Evolutionary conservation across 2,329 filamentous ascomycete genomes (phyloP).

Genomic region (Endothia cerciana): DNA sequence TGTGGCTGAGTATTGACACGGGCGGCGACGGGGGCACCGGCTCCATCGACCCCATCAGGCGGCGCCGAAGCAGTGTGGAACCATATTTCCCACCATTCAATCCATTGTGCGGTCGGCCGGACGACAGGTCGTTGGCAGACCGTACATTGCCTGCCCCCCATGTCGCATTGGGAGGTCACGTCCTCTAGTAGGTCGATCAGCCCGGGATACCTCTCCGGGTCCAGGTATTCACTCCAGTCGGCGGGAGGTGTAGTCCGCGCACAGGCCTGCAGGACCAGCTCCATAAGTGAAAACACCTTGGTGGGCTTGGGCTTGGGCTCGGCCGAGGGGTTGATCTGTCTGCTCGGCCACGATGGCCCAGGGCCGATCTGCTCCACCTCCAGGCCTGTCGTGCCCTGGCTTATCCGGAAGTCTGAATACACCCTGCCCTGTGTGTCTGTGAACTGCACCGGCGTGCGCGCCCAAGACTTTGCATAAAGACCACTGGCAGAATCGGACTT

Average conservation of each 20-base stretch:
- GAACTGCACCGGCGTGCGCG: constrained; percentile 32
- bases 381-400: constrained; percentile 19
- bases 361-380: constrained; percentile 26
- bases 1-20: constrained; percentile 23
- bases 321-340: constrained; percentile 6
- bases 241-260: constrained; percentile 47
- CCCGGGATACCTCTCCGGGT: constrained; percentile 44
- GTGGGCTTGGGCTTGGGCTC: constrained; percentile 20
- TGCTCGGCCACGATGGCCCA: background rate
- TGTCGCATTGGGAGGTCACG: constrained; percentile 46
- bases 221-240: constrained; percentile 48
- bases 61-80: background rate
- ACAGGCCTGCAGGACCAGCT: constrained; percentile 53
- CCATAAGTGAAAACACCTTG: constrained; percentile 54
- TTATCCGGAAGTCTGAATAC: constrained; percentile 34
- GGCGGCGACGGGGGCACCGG: background rate
- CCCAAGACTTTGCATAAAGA: constrained; percentile 20
- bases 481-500: background rate
- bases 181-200: constrained; percentile 46
- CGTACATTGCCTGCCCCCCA: constrained; percentile 56
- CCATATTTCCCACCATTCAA: constrained; percentile 62
- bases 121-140: constrained; percentile 54
- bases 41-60: background rate
- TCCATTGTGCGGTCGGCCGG: constrained; percentile 59
- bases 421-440: constrained; percentile 31